Percentiles rank a stretch among this genome's conserved stretches.
These are phyloP conservation scores for carrot (Daucus carota) DNA, from an alignment of 129 eudicot species.

Conservation along the genomic window DH1_v3.0 NC_030385.2:47548501-47549000, in stretches of 20 bases:
- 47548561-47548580: slow-evolving; percentile 15
- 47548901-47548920: no score
- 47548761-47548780: slow-evolving; percentile 24
- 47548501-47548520: slow-evolving; percentile 22
- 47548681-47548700: slow-evolving; percentile 21
- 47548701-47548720: slow-evolving; percentile 13
- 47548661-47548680: slow-evolving; percentile 19
- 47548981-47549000: no score
- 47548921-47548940: no score
- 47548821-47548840: no score
- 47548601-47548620: slow-evolving; percentile 7
- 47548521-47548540: slow-evolving; percentile 18
- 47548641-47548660: slow-evolving; percentile 16
- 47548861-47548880: no score
- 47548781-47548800: slow-evolving; percentile 19
- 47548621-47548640: slow-evolving; percentile 14
- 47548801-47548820: background rate
- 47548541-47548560: no score
- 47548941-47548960: no score
- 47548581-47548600: slow-evolving; percentile 1
- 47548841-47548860: no score
- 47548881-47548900: no score
- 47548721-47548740: slow-evolving; percentile 20
- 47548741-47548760: slow-evolving; percentile 24
- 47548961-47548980: no score